Base-by-base conservation (phyloP, 2,329 filamentous ascomycete species). In the Apiospora phragmitis region DNA sequence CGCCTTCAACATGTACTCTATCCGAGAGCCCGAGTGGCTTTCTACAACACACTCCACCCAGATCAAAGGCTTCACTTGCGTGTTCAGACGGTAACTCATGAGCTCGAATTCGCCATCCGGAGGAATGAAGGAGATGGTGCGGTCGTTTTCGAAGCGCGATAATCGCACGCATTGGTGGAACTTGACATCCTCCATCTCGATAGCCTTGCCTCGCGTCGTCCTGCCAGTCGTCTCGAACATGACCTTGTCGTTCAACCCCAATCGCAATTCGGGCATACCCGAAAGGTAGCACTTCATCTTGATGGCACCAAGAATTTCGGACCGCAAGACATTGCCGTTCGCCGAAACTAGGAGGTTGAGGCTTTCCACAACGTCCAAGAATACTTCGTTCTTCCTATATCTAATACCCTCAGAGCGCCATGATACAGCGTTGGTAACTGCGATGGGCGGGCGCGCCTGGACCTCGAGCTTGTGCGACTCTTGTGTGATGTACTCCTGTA, bases 241-340 rank as follows among this genome's bases (percentile, higher is more conserved):
- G 82, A 94, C 96, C 84, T 99, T 99, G 86, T 99, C 96, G 85
- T 99, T 99, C 79, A 99, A 85, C 5, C 96, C 96, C 68, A 99
- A 84, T 38, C 96, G 92, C 78, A 99, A 84, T 84, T 99, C 96
- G 14, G 96, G 96, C 96, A 99, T 99, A 71, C 96, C 96, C 65
- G 94, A 97, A 21, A 99, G 88, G 80, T 99, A 99, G 84, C 96
- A 99, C 85, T 99, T 99, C 96, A 99, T 98, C 86, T 99, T 99
- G 82, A 99, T 92, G 59, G 96, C 95, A 70, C 96, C 96, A 32
- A 99, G 87, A 77, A 99, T 99, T 84, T 99, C 96, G 9, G 94
- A 97, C 32, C 96, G 92, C 72, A 99, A 86, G 5, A 99, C 96
- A 80, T 97, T 98, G 81, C 96, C 96, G 77, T 94, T 97, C 70